These are phyloP conservation scores for Sistotremastrum suecicum DNA, from an alignment of 768 basidiomycete genomes.

Conservation along the genomic window DNA sequence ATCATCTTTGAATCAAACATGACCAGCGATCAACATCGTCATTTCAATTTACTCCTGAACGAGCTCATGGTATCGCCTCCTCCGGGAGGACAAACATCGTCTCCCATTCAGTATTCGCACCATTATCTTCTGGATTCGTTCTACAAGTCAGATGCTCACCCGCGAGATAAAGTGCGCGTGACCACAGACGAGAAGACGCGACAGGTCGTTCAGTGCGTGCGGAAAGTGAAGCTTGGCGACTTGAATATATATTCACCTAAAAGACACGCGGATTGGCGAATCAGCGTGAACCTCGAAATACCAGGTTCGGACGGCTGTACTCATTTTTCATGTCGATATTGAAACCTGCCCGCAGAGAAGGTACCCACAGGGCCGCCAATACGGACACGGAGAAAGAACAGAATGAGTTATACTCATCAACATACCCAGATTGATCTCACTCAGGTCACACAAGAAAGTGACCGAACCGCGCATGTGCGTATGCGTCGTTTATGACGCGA, in stretches of 20 bases:
- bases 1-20: no score
- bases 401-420: constrained; percentile 88
- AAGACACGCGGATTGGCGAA: constrained; percentile 75
- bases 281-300: constrained; percentile 86
- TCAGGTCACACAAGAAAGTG: constrained; percentile 55
- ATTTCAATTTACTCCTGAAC: constrained; percentile 83
- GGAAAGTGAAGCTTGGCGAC: constrained; percentile 75
- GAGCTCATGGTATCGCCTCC: constrained; percentile 40
- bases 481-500: background rate
- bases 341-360: constrained; percentile 26
- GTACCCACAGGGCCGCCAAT: constrained; percentile 53
- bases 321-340: background rate
- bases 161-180: constrained; percentile 57
- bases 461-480: constrained; percentile 38
- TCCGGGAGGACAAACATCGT: constrained; percentile 33
- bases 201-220: constrained; percentile 50
- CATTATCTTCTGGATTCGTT: constrained; percentile 70
- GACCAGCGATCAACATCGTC: constrained; percentile 49
- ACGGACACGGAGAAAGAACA: constrained; percentile 66
- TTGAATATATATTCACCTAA: constrained; percentile 81
- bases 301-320: constrained; percentile 41
- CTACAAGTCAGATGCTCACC: constrained; percentile 29
- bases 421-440: constrained; percentile 90
- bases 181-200: constrained; percentile 65
- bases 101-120: constrained; percentile 63